Evolutionary conservation across 2,329 filamentous ascomycete genomes (phyloP).

Genomic region (Juglanconis sp.): DNA sequence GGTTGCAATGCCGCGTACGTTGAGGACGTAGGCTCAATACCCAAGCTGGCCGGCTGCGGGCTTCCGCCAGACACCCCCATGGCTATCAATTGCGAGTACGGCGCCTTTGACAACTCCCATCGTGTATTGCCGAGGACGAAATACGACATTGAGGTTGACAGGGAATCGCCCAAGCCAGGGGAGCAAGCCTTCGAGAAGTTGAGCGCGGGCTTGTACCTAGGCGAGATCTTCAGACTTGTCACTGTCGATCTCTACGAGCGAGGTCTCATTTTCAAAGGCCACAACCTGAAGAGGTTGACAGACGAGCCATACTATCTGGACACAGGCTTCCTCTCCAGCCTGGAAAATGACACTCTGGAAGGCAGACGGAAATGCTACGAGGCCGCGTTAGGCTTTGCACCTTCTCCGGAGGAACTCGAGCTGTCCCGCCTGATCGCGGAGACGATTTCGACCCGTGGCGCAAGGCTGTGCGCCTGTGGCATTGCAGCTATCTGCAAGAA

Average conservation of each 20-base stretch:
- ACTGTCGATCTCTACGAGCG: slow-evolving; percentile 44
- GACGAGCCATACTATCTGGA: slow-evolving; percentile 69
- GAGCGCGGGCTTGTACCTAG: slow-evolving; percentile 78
- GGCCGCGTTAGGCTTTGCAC: slow-evolving; percentile 54
- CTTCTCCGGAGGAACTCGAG: slow-evolving; percentile 64
- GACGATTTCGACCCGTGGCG: slow-evolving; percentile 70
- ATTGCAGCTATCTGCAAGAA: slow-evolving; percentile 75
- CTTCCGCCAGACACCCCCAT: slow-evolving; percentile 67
- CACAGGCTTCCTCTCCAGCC: slow-evolving; percentile 66
- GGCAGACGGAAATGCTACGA: slow-evolving; percentile 65
- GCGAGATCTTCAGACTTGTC: slow-evolving; percentile 68
- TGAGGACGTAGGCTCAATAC: slow-evolving; percentile 66
- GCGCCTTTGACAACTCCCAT: slow-evolving; percentile 71
- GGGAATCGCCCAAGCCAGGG: slow-evolving; percentile 67
- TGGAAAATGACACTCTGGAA: slow-evolving; percentile 69
- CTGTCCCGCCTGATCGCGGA: slow-evolving; percentile 68
- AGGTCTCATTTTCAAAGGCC: slow-evolving; percentile 64
- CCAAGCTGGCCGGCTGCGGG: slow-evolving; percentile 46
- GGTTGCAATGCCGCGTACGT: slow-evolving; percentile 80
- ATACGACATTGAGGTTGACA: slow-evolving; percentile 66
- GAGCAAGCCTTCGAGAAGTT: slow-evolving; percentile 82
- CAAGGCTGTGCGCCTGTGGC: slow-evolving; percentile 70
- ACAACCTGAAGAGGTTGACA: slow-evolving; percentile 58
- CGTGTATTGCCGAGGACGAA: slow-evolving; percentile 66
- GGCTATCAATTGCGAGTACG: slow-evolving; percentile 82